phyloP scores from a whole-genome alignment of 2,329 filamentous ascomycete genomes.

The Aspergillus puulaauensis region DNA sequence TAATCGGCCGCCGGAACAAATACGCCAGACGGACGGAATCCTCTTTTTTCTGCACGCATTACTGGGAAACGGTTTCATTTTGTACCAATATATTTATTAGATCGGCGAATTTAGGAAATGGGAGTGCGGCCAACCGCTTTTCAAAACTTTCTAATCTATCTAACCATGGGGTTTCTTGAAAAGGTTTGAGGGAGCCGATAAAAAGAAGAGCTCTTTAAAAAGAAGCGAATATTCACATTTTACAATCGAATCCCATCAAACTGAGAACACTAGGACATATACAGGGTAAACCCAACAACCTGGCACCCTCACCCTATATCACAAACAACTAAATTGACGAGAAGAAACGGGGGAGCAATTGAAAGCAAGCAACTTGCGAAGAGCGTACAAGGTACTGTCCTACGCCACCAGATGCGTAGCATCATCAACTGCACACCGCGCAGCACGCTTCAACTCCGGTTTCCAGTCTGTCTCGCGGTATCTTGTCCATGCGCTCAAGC shows the following conservation, averaged over 20 bases:
- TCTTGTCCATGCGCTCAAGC: slow-evolving; percentile 78
- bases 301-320: background rate
- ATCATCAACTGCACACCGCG: slow-evolving; percentile 74
- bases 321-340: background rate
- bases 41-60: slow-evolving; percentile 7
- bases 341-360: background rate
- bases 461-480: slow-evolving; percentile 87
- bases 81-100: slow-evolving; percentile 19
- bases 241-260: slow-evolving; percentile 4
- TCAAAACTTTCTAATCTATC: background rate
- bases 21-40: background rate
- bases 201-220: background rate
- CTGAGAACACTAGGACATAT: slow-evolving; percentile 6
- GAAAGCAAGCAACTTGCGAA: background rate
- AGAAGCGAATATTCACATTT: slow-evolving; percentile 7
- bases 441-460: slow-evolving; percentile 80
- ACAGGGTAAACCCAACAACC: background rate
- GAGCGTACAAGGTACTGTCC: background rate
- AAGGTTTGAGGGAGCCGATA: background rate
- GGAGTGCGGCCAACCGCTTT: background rate
- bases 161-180: background rate
- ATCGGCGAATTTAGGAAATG: slow-evolving; percentile 10
- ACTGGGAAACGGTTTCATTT: slow-evolving; percentile 12
- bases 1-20: background rate
- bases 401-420: slow-evolving; percentile 51